These are phyloP conservation scores for Calocera cornea DNA, from an alignment of 768 basidiomycete genomes.

Conservation along the genomic window DNA sequence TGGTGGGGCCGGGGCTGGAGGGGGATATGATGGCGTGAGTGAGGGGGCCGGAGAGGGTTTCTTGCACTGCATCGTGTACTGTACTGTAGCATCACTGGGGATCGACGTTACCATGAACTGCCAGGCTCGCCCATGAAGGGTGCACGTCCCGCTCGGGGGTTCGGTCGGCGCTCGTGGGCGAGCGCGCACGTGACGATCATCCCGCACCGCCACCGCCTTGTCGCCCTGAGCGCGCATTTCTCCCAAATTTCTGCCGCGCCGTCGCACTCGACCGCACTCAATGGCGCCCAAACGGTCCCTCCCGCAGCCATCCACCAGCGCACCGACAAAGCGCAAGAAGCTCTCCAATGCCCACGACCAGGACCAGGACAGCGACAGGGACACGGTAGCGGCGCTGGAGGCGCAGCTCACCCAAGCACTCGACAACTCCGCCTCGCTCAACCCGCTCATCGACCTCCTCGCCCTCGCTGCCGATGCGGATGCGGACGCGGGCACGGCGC, in stretches of 20 bases:
- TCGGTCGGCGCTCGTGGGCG: too few relatives aligned
- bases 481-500: constrained; percentile 42
- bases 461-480: constrained; percentile 36
- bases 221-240: not conserved
- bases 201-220: not conserved
- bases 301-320: not conserved
- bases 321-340: constrained; percentile 18
- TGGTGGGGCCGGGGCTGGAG: not conserved
- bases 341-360: constrained; percentile 14
- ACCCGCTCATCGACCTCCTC: constrained; percentile 60
- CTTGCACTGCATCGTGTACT: too few relatives aligned
- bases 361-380: too few relatives aligned
- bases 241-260: not conserved
- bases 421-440: constrained; percentile 48
- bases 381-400: constrained; percentile 39
- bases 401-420: constrained; percentile 41
- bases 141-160: too few relatives aligned
- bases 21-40: not conserved
- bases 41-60: too few relatives aligned
- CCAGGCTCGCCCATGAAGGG: too few relatives aligned
- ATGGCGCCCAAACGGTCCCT: constrained; percentile 8
- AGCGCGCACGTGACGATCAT: not conserved
- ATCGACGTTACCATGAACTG: too few relatives aligned
- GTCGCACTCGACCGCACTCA: not conserved
- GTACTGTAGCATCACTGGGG: too few relatives aligned